These are phyloP conservation scores for Candida argentea DNA, from an alignment of 805 yeast genomes.

Conservation along the genomic window DNA sequence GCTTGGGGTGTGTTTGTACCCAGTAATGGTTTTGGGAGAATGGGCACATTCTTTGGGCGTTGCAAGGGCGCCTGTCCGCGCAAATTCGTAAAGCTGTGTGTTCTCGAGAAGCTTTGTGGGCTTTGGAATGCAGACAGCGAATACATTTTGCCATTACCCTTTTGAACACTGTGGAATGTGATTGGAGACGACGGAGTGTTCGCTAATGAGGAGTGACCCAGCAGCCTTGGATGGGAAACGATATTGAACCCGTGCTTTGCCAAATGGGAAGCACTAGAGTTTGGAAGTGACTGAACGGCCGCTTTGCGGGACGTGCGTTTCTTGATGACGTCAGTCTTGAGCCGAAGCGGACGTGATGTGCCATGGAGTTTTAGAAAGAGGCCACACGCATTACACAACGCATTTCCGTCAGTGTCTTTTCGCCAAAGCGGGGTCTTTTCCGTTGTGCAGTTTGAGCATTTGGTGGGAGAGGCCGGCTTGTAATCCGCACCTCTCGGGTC, in stretches of 20 bases:
- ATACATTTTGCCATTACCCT: not conserved
- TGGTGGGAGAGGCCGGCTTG: conserved; percentile 14
- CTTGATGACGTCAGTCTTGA: conserved; percentile 48
- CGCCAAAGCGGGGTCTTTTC: conserved; percentile 56
- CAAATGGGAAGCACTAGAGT: conserved; percentile 2
- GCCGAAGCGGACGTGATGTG: conserved; percentile 47
- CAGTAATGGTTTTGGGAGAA: conserved; percentile 28
- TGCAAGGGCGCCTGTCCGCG: no score
- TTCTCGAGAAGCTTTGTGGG: no score
- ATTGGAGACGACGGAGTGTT: no score
- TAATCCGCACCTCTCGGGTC: conserved; percentile 5
- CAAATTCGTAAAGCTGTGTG: no score
- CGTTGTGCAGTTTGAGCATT: conserved; percentile 51
- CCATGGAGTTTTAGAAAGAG: conserved; percentile 52
- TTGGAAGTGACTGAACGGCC: conserved; percentile 5
- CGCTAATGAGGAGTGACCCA: no score
- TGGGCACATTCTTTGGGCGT: conserved; percentile 32
- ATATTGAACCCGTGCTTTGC: no score
- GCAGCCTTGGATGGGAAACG: no score
- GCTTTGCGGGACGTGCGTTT: conserved; percentile 40
- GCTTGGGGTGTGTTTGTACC: conserved; percentile 4
- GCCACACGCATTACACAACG: conserved; percentile 59
- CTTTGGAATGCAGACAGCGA: conserved; percentile 2
- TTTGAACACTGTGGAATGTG: no score
- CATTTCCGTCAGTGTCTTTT: conserved; percentile 47